A percentile compares a stretch with the other conserved stretches of the same genome.
These are phyloP conservation scores for Wickerhamiella spandovensis DNA, from an alignment of 805 yeast genomes.

Conservation along the genomic window DNA sequence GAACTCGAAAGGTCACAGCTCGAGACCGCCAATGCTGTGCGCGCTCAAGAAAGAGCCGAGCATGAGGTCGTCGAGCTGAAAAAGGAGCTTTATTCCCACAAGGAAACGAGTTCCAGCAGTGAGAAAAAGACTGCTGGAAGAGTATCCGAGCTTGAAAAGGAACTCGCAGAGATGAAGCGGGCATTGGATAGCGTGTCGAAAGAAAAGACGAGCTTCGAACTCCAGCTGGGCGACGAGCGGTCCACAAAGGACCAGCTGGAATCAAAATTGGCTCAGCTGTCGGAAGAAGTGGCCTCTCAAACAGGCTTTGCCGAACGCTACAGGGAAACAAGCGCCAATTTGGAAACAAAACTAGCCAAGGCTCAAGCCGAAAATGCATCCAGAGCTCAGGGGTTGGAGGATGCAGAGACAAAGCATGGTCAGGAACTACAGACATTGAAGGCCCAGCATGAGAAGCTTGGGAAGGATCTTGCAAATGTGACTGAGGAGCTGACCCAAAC, in stretches of 20 bases:
- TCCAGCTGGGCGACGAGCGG: slow-evolving; percentile 23
- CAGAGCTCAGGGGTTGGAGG: slow-evolving; percentile 4
- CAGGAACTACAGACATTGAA: slow-evolving; percentile 20
- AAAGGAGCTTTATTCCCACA: neutral
- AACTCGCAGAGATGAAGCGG: slow-evolving; percentile 24
- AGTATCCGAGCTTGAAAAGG: neutral
- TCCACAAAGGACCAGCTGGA: slow-evolving; percentile 10
- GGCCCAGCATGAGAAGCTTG: slow-evolving; percentile 1
- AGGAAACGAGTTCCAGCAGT: neutral
- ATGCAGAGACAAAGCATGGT: slow-evolving; percentile 19
- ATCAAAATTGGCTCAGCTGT: slow-evolving; percentile 19
- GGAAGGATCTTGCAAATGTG: neutral
- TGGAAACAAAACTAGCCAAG: slow-evolving; percentile 20
- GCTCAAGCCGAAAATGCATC: slow-evolving; percentile 20
- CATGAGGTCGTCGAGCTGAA: neutral
- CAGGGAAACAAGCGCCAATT: slow-evolving; percentile 13
- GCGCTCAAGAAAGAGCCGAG: slow-evolving; percentile 4
- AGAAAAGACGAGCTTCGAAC: slow-evolving; percentile 28
- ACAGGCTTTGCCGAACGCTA: slow-evolving; percentile 18
- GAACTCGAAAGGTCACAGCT: slow-evolving; percentile 1
- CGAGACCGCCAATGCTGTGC: neutral
- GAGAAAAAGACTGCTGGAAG: neutral
- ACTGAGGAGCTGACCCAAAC: neutral
- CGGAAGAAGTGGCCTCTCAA: slow-evolving; percentile 22
- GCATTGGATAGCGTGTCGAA: slow-evolving; percentile 24